Percentiles rank a stretch among this genome's conserved stretches.
Conservation (phyloP, 768 basidiomycete species). For the Lactarius hengduanensis region DNA sequence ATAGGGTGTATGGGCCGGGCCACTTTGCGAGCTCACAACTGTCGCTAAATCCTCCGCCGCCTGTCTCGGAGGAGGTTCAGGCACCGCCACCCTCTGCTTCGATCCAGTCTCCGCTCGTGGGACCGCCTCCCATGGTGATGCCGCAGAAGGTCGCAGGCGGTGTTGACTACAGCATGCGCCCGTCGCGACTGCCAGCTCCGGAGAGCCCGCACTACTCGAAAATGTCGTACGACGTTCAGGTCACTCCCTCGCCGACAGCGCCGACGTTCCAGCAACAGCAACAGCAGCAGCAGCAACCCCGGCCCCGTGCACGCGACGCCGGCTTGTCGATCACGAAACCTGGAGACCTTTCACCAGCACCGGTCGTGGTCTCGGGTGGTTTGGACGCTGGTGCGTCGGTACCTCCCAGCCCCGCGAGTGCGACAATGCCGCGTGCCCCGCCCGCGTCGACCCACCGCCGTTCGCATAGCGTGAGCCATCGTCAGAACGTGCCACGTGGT, state of each 20-base stretch:
- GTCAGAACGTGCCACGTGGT: slow-evolving; percentile 53
- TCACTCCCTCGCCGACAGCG: slow-evolving; percentile 58
- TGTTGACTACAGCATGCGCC: slow-evolving; percentile 79
- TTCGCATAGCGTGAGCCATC: slow-evolving; percentile 80
- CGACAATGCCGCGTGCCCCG: slow-evolving; percentile 60
- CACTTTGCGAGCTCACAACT: slow-evolving; percentile 93
- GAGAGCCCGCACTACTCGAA: slow-evolving; percentile 80
- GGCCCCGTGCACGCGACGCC: slow-evolving; percentile 66
- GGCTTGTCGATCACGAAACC: slow-evolving; percentile 47
- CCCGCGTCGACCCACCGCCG: slow-evolving; percentile 76
- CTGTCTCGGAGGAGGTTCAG: slow-evolving; percentile 26
- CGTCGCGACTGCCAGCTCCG: slow-evolving; percentile 78
- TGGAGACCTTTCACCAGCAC: slow-evolving; percentile 32
- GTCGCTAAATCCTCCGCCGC: slow-evolving; percentile 36
- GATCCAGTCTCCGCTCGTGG: slow-evolving; percentile 31
- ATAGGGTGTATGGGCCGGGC: slow-evolving; percentile 89
- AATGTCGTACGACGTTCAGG: slow-evolving; percentile 67
- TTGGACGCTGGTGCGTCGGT: neutral
- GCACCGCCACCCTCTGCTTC: slow-evolving; percentile 26
- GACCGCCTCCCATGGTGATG: slow-evolving; percentile 32
- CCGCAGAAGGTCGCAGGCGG: slow-evolving; percentile 43
- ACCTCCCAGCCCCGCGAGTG: slow-evolving; percentile 34
- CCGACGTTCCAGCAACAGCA: slow-evolving; percentile 54
- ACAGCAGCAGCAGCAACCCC: slow-evolving; percentile 51
- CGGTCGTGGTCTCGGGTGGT: slow-evolving; percentile 5